Evolutionary conservation across 495 filamentous ascomycete genomes (phyloP).

Genomic region (Clohesyomyces aquaticus): DNA sequence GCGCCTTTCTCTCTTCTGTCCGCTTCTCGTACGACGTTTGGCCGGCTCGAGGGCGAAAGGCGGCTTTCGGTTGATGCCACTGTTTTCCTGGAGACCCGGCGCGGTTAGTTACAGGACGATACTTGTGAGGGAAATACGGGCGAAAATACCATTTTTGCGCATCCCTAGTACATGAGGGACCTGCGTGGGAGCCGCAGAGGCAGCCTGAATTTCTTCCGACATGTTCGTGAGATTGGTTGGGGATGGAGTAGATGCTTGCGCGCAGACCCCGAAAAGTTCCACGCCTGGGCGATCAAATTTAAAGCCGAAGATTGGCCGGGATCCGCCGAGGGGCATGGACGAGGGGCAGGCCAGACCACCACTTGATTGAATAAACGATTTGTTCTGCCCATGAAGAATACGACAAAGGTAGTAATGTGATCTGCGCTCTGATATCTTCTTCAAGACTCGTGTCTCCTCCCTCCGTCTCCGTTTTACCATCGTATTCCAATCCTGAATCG

Average conservation of each 20-base stretch:
- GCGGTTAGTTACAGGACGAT: constrained; percentile 2
- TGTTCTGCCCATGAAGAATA: neutral
- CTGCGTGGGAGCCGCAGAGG: constrained; percentile 2
- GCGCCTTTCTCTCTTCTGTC: constrained; percentile 62
- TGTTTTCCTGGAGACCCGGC: constrained; percentile 74
- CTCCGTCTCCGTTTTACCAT: constrained; percentile 10
- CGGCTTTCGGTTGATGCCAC: constrained; percentile 80
- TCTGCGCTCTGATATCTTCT: neutral
- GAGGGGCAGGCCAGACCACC: neutral
- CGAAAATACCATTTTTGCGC: constrained; percentile 65
- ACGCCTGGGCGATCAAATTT: no score
- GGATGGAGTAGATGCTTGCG: no score
- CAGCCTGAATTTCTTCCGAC: constrained; percentile 14
- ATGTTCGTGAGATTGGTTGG: constrained; percentile 16
- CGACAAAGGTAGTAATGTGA: neutral
- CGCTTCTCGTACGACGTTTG: constrained; percentile 79
- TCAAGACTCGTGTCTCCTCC: neutral
- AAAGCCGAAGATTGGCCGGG: neutral
- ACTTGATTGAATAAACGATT: neutral
- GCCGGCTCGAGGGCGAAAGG: constrained; percentile 83
- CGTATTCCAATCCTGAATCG: constrained; percentile 13
- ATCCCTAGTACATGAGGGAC: constrained; percentile 44
- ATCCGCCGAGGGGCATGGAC: neutral
- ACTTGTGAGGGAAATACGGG: neutral
- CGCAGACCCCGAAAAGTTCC: no score